Base-by-base conservation (phyloP, 305 asterid genomes). In the Fraxinus baroniana region DNA sequence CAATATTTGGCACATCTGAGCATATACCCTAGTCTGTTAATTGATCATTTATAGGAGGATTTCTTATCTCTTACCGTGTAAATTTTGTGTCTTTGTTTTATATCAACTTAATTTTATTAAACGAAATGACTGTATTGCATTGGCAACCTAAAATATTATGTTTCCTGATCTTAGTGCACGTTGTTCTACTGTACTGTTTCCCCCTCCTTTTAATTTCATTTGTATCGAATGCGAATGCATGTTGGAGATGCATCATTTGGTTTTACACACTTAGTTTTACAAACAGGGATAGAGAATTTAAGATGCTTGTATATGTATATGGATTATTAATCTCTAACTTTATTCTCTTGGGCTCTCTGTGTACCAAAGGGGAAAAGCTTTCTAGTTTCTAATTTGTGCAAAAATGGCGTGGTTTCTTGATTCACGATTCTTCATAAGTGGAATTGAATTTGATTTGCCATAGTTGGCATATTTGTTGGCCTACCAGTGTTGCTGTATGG, bases 401-500 rank as follows among this genome's bases (percentile, higher is more conserved):
- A 37, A 7, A 37, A 7, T 64, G 80, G 24, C 24, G 32, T 76
- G 46, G 18, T 80, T 32, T 28, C 41, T 39, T 52, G 62, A 12
- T 17, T 15, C 13, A 22, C 24, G 60, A 49, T 49, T 30, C 74
- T 24, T 46, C 20, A 49, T 49, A 13, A 49, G 20, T 15, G n/a
- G 78, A 7, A 46, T 80, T 60, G 74, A 17, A 76, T 33, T 70
- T 30, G 30, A 7, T 17, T 60, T 70, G 52, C 57, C 60, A 57
- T 18, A 9, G 26, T 13, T 36, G 28, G 60, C 76, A 62, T 78
- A 15, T 74, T 75, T 74, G 80, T 28, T 71, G 72, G 30, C 12
- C 76, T n/a, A 52, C 68, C 44, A 13, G 32, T 33, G 3, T 46
- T 81, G 64, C 62, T 80, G 49, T 76, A 74, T 85, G 35, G n/a